phyloP scores from a whole-genome alignment of 164 flowering plant species.

The Pachysandra terminalis region DNA sequence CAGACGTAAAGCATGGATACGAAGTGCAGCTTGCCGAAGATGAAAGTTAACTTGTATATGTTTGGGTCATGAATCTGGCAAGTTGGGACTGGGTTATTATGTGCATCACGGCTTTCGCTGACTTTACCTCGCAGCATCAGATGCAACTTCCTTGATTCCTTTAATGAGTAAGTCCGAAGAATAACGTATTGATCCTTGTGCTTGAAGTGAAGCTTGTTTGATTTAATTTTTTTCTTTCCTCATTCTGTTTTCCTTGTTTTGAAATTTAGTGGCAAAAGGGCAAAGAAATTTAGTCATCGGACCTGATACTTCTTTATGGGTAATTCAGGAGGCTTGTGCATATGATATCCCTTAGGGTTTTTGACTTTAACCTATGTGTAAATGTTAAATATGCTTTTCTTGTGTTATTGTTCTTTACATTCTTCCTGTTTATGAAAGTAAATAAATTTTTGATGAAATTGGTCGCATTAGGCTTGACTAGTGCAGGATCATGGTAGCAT shows the following conservation, averaged over 20 bases:
- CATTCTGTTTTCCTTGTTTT: conserved; percentile 1
- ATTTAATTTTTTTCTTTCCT: conserved; percentile 1
- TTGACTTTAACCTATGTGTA: conserved; percentile 15
- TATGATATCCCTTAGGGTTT: conserved; percentile 17
- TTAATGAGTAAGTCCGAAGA: conserved; percentile 9
- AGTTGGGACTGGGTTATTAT: not conserved
- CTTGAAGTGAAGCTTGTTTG: conserved; percentile 3
- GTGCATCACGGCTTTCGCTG: not conserved
- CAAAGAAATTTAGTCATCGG: conserved; percentile 6
- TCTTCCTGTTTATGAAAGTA: not conserved
- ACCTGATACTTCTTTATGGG: too few relatives aligned
- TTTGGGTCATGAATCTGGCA: not conserved
- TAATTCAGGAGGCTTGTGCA: conserved; percentile 26
- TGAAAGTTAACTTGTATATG: conserved; percentile 29
- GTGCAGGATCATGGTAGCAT: not conserved
- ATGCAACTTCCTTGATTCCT: conserved; percentile 3
- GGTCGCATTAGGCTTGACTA: not conserved
- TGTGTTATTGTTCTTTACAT: not conserved
- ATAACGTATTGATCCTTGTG: conserved; percentile 11
- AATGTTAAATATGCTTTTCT: conserved; percentile 3
- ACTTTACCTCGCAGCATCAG: not conserved
- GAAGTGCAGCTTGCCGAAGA: conserved; percentile 62
- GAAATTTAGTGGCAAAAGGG: conserved; percentile 9
- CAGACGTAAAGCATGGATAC: conserved; percentile 65
- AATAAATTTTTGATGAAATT: not conserved